A percentile compares a stretch with the other conserved stretches of the same genome.
phyloP scores from a whole-genome alignment of 768 basidiomycete genomes.

The Pleurotus sapidus region DNA sequence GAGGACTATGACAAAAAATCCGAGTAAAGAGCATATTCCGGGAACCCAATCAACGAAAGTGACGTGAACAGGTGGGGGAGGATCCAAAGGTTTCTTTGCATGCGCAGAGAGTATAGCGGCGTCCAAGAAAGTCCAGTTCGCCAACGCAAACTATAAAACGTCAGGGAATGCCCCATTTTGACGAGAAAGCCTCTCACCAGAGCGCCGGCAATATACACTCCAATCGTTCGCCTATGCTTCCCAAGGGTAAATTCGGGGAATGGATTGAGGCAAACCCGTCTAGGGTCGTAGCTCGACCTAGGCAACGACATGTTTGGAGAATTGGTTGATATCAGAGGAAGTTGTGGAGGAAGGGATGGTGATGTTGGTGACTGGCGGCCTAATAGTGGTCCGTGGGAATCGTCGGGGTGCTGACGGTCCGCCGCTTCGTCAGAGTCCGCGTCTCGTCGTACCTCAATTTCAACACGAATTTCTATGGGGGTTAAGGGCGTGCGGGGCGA shows the following conservation, averaged over 20 bases:
- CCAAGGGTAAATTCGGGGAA: slow-evolving; percentile 76
- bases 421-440: not conserved
- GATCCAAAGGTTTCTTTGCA: slow-evolving; percentile 72
- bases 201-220: slow-evolving; percentile 89
- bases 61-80: slow-evolving; percentile 68
- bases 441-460: not conserved
- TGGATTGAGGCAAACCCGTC: slow-evolving; percentile 84
- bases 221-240: slow-evolving; percentile 76
- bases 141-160: slow-evolving; percentile 78
- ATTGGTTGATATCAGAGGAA: not conserved
- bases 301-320: slow-evolving; percentile 55
- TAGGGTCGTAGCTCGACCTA: slow-evolving; percentile 77
- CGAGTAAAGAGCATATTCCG: slow-evolving; percentile 87
- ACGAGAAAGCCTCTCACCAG: slow-evolving; percentile 54
- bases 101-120: slow-evolving; percentile 89
- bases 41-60: slow-evolving; percentile 97
- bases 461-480: not conserved
- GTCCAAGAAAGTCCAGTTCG: slow-evolving; percentile 94
- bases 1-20: slow-evolving; percentile 88
- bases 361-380: not conserved
- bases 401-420: not conserved
- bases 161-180: not conserved
- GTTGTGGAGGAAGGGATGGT: not conserved
- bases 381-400: not conserved
- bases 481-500: no score